phyloP scores from a whole-genome alignment of 2,329 filamentous ascomycete genomes.

The Penicillium sp. region DNA sequence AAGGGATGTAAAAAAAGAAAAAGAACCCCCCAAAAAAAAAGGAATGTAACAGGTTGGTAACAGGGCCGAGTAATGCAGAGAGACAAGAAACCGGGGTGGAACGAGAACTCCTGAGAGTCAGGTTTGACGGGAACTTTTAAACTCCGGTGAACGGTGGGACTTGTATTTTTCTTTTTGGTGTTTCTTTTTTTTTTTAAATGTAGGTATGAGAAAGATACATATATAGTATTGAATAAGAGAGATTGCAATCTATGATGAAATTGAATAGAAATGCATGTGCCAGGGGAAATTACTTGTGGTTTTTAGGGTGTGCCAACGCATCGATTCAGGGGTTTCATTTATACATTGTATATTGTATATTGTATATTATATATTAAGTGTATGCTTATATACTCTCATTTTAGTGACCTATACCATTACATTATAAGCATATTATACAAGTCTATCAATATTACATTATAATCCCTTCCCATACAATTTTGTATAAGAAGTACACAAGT shows the following conservation, averaged over 20 bases:
- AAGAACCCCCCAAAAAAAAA: background rate
- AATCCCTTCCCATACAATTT: background rate
- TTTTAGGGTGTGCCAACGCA: background rate
- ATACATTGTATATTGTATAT: background rate
- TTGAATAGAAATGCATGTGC: background rate
- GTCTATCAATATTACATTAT: background rate
- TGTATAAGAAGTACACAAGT: background rate
- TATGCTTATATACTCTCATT: too few relatives aligned
- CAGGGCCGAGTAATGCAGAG: background rate
- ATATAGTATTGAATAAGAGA: background rate
- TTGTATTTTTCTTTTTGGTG: background rate
- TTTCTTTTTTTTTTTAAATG: background rate
- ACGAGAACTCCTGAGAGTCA: background rate
- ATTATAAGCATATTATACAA: too few relatives aligned
- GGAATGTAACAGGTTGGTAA: background rate
- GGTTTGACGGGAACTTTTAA: background rate
- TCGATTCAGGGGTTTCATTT: background rate
- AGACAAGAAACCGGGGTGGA: background rate
- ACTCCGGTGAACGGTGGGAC: background rate
- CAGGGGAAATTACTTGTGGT: background rate
- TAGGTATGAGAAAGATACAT: background rate
- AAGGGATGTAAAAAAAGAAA: background rate
- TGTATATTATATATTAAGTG: too few relatives aligned
- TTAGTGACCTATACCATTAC: too few relatives aligned
- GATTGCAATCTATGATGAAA: background rate